phyloP scores from a whole-genome alignment of 768 basidiomycete genomes.

The Boletus reticulatus region DNA sequence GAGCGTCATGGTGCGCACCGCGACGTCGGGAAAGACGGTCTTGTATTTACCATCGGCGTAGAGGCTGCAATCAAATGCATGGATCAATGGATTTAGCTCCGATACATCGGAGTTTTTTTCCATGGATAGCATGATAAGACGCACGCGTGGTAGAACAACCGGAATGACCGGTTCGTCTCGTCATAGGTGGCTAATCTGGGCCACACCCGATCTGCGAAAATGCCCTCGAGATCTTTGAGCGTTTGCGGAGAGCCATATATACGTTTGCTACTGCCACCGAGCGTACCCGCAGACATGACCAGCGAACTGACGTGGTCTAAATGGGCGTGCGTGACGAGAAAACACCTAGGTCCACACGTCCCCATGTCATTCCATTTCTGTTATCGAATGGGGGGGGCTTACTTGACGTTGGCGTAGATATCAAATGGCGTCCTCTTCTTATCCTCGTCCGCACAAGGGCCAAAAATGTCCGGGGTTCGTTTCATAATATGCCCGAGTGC shows the following conservation, averaged over 20 bases:
- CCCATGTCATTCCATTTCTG: neutral
- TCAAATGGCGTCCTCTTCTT: conserved; percentile 21
- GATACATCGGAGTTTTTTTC: neutral
- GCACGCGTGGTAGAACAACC: conserved; percentile 64
- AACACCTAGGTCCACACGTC: conserved; percentile 52
- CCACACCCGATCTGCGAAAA: conserved; percentile 83
- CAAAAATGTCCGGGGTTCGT: conserved; percentile 55
- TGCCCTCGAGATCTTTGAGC: conserved; percentile 63
- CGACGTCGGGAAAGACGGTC: conserved; percentile 50
- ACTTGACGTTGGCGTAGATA: conserved; percentile 35
- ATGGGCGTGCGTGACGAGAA: conserved; percentile 86
- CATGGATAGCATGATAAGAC: conserved; percentile 25
- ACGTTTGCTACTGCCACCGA: conserved; percentile 58
- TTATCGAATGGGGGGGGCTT: neutral
- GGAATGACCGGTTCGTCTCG: conserved; percentile 54
- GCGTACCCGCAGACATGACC: conserved; percentile 79
- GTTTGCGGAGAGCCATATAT: conserved; percentile 61
- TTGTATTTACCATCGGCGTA: conserved; percentile 52
- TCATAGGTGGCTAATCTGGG: conserved; percentile 80
- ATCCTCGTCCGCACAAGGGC: conserved; percentile 11
- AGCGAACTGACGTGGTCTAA: conserved; percentile 86
- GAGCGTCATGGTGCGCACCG: conserved; percentile 65
- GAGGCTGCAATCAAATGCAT: conserved; percentile 37
- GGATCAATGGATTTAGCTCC: neutral
- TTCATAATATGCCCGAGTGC: conserved; percentile 63